These are phyloP conservation scores for Penicillium fuscoglaucum DNA, from an alignment of 2,329 filamentous ascomycete genomes.

Conservation along the genomic window DNA sequence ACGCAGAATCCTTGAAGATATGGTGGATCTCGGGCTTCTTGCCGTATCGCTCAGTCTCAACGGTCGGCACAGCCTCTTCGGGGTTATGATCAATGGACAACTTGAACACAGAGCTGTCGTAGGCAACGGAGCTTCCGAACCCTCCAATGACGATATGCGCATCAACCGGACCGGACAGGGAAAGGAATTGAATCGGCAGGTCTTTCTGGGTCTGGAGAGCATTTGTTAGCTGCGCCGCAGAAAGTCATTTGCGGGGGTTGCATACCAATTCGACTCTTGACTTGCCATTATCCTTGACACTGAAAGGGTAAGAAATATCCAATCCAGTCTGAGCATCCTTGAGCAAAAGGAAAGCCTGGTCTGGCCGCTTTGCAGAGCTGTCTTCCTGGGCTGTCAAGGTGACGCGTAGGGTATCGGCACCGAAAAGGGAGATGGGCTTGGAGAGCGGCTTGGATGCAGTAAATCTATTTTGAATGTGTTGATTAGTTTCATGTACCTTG, in stretches of 20 bases:
- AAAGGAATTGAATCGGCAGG: slow-evolving; percentile 78
- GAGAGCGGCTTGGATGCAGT: slow-evolving; percentile 60
- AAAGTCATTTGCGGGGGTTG: background rate
- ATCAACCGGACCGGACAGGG: slow-evolving; percentile 65
- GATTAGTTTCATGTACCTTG: slow-evolving; percentile 12
- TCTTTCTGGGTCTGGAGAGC: slow-evolving; percentile 75
- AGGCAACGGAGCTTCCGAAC: slow-evolving; percentile 71
- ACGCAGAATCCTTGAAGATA: slow-evolving; percentile 77
- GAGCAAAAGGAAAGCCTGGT: slow-evolving; percentile 89
- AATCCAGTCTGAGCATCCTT: slow-evolving; percentile 72
- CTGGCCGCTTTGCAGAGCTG: slow-evolving; percentile 76
- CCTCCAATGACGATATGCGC: slow-evolving; percentile 85
- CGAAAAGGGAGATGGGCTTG: slow-evolving; percentile 64
- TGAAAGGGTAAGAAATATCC: slow-evolving; percentile 83
- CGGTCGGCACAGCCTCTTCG: slow-evolving; percentile 58
- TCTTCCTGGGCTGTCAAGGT: slow-evolving; percentile 77
- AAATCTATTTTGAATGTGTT: slow-evolving; percentile 51
- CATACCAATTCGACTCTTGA: slow-evolving; percentile 80
- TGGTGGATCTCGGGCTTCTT: slow-evolving; percentile 85
- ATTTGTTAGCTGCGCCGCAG: slow-evolving; percentile 21
- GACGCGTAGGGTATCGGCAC: slow-evolving; percentile 75
- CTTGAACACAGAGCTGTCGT: slow-evolving; percentile 71
- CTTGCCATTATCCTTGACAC: slow-evolving; percentile 84
- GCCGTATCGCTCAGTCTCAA: slow-evolving; percentile 77
- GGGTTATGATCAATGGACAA: slow-evolving; percentile 66